Base-by-base conservation (phyloP, 208 protist species). In the Jaenimonas drosophilae region DNA sequence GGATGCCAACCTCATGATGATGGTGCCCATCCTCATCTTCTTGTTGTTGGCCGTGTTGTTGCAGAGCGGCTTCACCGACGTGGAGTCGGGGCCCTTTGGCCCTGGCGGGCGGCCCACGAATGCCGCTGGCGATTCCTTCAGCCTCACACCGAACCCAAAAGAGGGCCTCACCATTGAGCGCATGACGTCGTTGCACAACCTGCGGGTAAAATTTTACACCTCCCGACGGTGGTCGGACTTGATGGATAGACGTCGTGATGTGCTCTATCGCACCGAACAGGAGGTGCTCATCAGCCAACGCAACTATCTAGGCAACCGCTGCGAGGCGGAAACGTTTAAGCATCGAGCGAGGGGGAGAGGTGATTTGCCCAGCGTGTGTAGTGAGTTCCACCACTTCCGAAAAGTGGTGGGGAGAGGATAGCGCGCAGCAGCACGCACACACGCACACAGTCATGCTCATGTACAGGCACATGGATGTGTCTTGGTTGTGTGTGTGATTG, bases 291-390 rank as follows among this genome's bases (percentile, higher is more conserved):
- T 64, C 42, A 49, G 53, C n/a, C 75, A 89, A 49, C 63, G 57
- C 24, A 63, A 82, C 19, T 89, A 65, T 44, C 61, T 93, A 43
- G 71, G 57, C 0, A 69, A 70, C 25, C 75, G 76, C 5, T 93
- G 84, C 46, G 79, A 93, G 54, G 79, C 84, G 7, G 84, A 93
- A 46, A 76, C 66, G 9, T 63, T 88, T 28, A 62, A 67, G 19
- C 63, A 82, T 36, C 59, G 80, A 54, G 63, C 79, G 26, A 59
- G 68, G 12, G 67, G 75, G 11, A 64, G 59, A 23, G 78, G 79
- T 9, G 78, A 76, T 4, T 66, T 68, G n/a, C 83, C 83, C 12
- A 43, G 49, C 7, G 59, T 83, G 1, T 92, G 83, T 30, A 23
- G 26, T 1, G 78, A 92, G 36, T 76, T 64, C 44, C 61, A 80